phyloP scores from a whole-genome alignment of 2,329 filamentous ascomycete genomes.

The Phyllosticta capitalensis region DNA sequence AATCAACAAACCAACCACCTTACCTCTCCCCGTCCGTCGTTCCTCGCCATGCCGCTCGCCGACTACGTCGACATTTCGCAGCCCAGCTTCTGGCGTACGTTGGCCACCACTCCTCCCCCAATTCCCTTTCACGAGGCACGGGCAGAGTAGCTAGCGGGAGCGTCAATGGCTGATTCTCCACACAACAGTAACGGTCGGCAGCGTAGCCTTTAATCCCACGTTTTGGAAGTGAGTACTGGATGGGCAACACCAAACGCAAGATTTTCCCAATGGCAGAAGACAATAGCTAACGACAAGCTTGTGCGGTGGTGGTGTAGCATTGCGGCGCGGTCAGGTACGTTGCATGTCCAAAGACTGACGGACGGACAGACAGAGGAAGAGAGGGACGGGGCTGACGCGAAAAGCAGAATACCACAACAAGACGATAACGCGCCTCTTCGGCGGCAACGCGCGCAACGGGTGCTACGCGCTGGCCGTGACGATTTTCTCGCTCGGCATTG shows the following conservation, averaged over 20 bases:
- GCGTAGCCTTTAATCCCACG: constrained; percentile 93
- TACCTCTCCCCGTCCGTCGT: not conserved
- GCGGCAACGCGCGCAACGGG: constrained; percentile 64
- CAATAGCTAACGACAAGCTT: constrained; percentile 9
- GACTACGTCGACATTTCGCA: constrained; percentile 35
- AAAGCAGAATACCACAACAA: constrained; percentile 79
- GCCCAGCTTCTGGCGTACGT: constrained; percentile 39
- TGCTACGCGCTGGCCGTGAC: constrained; percentile 83
- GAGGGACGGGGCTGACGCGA: not conserved
- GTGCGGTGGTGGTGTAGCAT: constrained; percentile 49
- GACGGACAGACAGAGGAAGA: constrained; percentile 4
- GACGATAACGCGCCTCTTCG: constrained; percentile 76
- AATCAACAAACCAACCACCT: not conserved
- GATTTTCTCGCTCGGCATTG: constrained; percentile 85
- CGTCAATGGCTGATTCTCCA: not conserved
- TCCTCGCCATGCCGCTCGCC: constrained; percentile 13
- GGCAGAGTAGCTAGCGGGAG: no score
- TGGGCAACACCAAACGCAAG: no score
- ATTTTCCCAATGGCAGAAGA: constrained; percentile 1
- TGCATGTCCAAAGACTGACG: not conserved
- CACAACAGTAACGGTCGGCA: constrained; percentile 60
- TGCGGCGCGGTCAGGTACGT: constrained; percentile 67
- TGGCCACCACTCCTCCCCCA: not conserved
- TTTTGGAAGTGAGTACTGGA: constrained; percentile 99
- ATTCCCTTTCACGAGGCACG: not conserved